phyloP scores from a whole-genome alignment of 2,329 filamentous ascomycete species.

The Microdochium paspali region DNA sequence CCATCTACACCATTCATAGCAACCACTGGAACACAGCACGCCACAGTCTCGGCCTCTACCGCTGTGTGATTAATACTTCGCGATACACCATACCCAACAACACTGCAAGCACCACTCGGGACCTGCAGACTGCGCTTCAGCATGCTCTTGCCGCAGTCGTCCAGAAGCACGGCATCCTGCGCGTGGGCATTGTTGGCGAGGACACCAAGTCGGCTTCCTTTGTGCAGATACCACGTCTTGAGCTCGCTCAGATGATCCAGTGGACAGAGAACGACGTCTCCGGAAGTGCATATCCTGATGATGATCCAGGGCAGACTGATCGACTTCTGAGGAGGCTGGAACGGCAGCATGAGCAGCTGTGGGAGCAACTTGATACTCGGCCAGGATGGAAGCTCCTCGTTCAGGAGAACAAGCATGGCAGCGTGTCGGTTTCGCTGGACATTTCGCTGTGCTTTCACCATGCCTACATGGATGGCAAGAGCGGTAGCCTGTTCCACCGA shows the following conservation, averaged over 20 bases:
- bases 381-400: slow-evolving; percentile 40
- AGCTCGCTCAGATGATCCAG: slow-evolving; percentile 32
- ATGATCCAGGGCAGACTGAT: slow-evolving; percentile 9
- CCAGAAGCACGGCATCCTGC: slow-evolving; percentile 33
- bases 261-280: slow-evolving; percentile 17
- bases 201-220: slow-evolving; percentile 33
- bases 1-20: no score
- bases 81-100: slow-evolving; percentile 24
- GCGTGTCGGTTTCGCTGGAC: slow-evolving; percentile 20
- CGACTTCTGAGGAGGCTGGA: slow-evolving; percentile 20
- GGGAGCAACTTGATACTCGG: slow-evolving; percentile 24
- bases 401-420: slow-evolving; percentile 13
- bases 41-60: slow-evolving; percentile 36
- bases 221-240: slow-evolving; percentile 29
- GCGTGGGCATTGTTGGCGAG: slow-evolving; percentile 36
- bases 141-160: slow-evolving; percentile 29
- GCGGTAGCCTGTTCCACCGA: slow-evolving; percentile 38
- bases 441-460: slow-evolving; percentile 43
- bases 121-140: slow-evolving; percentile 17
- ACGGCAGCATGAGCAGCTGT: slow-evolving; percentile 29
- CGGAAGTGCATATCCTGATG: slow-evolving; percentile 15
- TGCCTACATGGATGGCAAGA: slow-evolving; percentile 39
- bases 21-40: slow-evolving; percentile 24
- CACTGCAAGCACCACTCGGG: slow-evolving; percentile 2
- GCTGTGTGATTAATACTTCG: slow-evolving; percentile 33